Evolutionary conservation across 306 rosid genomes (phyloP).

Genomic region (Casuarina glauca): DNA sequence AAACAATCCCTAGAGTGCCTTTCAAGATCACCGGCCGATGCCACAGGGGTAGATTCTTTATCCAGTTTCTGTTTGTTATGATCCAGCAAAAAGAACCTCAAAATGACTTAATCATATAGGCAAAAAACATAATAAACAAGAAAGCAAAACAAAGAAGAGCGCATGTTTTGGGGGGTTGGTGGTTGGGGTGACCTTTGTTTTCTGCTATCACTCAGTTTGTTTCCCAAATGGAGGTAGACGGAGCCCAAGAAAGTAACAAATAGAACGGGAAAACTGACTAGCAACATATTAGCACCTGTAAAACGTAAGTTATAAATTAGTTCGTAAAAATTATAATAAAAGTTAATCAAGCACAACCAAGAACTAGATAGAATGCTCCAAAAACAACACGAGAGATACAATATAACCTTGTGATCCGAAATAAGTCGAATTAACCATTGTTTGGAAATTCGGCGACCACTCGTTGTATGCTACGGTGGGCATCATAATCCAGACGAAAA

Average conservation of each 20-base stretch:
- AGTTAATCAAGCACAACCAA: too few relatives aligned
- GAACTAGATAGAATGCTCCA: too few relatives aligned
- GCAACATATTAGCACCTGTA: conserved; percentile 31
- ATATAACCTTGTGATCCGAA: conserved; percentile 41
- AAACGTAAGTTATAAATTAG: neutral
- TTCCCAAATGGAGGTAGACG: conserved; percentile 36
- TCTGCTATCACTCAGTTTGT: conserved; percentile 5
- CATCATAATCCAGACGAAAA: conserved; percentile 38
- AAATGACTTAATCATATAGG: neutral
- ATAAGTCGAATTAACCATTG: conserved; percentile 16
- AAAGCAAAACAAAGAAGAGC: neutral
- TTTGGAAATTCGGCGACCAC: conserved; percentile 29
- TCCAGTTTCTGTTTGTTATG: neutral
- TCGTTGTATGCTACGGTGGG: conserved; percentile 36
- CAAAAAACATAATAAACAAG: too few relatives aligned
- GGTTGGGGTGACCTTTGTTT: neutral
- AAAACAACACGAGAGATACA: neutral
- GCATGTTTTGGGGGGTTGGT: too few relatives aligned
- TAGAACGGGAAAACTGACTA: conserved; percentile 40
- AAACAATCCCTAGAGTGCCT: conserved; percentile 47
- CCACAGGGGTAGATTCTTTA: conserved; percentile 6
- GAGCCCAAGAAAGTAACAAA: conserved; percentile 40
- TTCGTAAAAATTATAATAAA: too few relatives aligned
- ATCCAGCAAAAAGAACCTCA: neutral
- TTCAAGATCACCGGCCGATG: conserved; percentile 36